These are phyloP conservation scores for Pterulicium gracile DNA, from an alignment of 1,284 basidiomycete genomes.

Conservation along the genomic window DNA sequence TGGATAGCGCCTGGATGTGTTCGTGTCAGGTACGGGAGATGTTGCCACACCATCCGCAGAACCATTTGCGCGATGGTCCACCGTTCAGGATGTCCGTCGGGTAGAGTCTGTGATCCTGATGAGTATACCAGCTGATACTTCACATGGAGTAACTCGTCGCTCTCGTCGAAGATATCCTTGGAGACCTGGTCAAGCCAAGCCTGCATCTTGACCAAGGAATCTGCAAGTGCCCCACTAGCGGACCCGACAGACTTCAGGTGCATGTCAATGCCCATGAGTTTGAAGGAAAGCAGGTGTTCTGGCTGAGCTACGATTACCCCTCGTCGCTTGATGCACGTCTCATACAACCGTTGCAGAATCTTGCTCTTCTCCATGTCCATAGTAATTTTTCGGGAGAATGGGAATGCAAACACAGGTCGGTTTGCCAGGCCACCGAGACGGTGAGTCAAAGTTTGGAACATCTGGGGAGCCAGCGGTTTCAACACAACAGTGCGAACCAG, in stretches of 20 bases:
- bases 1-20: no score
- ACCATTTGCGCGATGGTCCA: slow-evolving; percentile 34
- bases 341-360: slow-evolving; percentile 20
- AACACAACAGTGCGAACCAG: slow-evolving; percentile 37
- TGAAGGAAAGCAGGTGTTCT: slow-evolving; percentile 41
- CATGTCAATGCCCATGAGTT: slow-evolving; percentile 30
- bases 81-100: slow-evolving; percentile 34
- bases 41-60: slow-evolving; percentile 16
- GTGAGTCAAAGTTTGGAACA: slow-evolving; percentile 36
- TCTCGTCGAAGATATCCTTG: slow-evolving; percentile 41
- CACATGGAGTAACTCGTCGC: slow-evolving; percentile 39
- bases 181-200: slow-evolving; percentile 21
- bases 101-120: slow-evolving; percentile 24
- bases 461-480: slow-evolving; percentile 30
- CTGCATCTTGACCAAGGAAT: slow-evolving; percentile 21
- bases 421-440: slow-evolving; percentile 31
- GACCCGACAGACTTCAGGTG: neutral
- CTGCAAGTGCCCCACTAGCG: slow-evolving; percentile 5
- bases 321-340: slow-evolving; percentile 24
- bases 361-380: slow-evolving; percentile 13
- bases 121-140: slow-evolving; percentile 41
- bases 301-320: slow-evolving; percentile 39
- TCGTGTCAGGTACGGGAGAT: slow-evolving; percentile 9
- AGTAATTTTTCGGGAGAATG: slow-evolving; percentile 31
- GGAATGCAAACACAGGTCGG: slow-evolving; percentile 36